phyloP scores from a whole-genome alignment of 805 yeast genomes.

The Kregervanrija fluxuum region DNA sequence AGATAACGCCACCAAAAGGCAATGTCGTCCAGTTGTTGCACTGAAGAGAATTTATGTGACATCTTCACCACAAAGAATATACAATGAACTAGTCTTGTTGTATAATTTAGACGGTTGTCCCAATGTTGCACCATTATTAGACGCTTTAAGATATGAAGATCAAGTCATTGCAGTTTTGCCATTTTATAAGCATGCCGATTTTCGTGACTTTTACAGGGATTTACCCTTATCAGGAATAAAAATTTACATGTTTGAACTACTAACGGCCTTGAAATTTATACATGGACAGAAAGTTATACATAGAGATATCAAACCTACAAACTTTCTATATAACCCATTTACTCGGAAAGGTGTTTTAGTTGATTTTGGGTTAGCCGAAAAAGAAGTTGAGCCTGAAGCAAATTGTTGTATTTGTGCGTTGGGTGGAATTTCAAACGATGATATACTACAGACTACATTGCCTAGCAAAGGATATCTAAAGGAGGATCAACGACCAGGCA shows the following conservation, averaged over 20 bases:
- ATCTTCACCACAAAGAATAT: constrained; percentile 86
- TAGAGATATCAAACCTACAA: constrained; percentile 80
- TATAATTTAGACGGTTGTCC: constrained; percentile 60
- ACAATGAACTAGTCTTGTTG: constrained; percentile 76
- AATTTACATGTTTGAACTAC: constrained; percentile 69
- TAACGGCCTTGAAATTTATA: constrained; percentile 68
- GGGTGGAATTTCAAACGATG: constrained; percentile 26
- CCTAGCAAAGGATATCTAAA: constrained; percentile 65
- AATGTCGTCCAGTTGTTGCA: constrained; percentile 49
- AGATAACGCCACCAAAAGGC: constrained; percentile 21
- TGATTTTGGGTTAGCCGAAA: constrained; percentile 90
- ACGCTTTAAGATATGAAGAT: constrained; percentile 80
- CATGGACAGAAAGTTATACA: constrained; percentile 80
- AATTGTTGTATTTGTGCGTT: constrained; percentile 51
- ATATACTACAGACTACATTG: constrained; percentile 31
- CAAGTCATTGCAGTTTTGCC: constrained; percentile 93
- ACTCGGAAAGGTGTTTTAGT: constrained; percentile 73
- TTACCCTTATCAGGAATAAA: constrained; percentile 75
- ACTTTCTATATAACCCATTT: constrained; percentile 61
- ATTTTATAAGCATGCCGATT: constrained; percentile 84
- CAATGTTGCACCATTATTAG: constrained; percentile 82
- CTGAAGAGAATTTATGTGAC: constrained; percentile 91
- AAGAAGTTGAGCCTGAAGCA: constrained; percentile 30
- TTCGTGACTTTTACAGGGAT: constrained; percentile 77
- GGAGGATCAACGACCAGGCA: constrained; percentile 79